Base-by-base conservation (phyloP, 2,329 filamentous ascomycete genomes). In the Diaporthe caulivora region DNA sequence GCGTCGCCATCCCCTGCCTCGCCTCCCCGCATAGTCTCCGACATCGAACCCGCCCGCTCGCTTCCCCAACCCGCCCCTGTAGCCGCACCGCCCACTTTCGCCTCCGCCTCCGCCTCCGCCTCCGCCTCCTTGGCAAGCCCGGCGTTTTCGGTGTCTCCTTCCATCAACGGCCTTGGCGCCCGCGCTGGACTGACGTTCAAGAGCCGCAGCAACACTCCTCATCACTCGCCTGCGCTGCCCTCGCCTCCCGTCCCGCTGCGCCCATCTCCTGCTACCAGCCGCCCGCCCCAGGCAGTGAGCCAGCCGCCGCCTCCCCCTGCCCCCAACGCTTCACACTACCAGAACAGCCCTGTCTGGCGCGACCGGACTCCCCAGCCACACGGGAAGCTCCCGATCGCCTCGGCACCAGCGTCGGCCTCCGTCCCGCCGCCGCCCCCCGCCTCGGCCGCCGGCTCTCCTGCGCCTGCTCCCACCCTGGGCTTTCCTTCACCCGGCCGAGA, bases 401-500 rank as follows among this genome's bases (percentile, higher is more conserved):
- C 57, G 21, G 24, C 37, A 13, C 34, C 34, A 34, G 34, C 34
- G 9, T 29, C 62, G 21, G 47, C 18, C 24, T 55, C 71, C 17
- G 21, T 34, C 8, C 57, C 37, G 37, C 1, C 37, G 1, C 44
- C 57, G 5, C n/a, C n/a, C n/a, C n/a, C n/a, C n/a, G 57, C 57
- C n/a, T 34, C 68, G 17, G 53, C 44, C 51, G 47, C 51, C 11
- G 58, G 51, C 2, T 26, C 37, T 10, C 44, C 42, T n/a, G 57
- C 51, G 7, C n/a, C 51, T 13, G 11, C 7, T 29, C 31, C 62
- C 11, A 18, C 34, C 7, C 42, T 58, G 1, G 79, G 80, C 17
- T 84, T 83, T 74, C 79, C 81, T 8, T 85, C 83, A n/a, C 84
- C 83, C 1, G 77, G 65, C 2, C 76, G 76, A 3, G 78, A 84